phyloP scores from a whole-genome alignment of 2,329 filamentous ascomycete genomes.

The Phoma sp. region DNA sequence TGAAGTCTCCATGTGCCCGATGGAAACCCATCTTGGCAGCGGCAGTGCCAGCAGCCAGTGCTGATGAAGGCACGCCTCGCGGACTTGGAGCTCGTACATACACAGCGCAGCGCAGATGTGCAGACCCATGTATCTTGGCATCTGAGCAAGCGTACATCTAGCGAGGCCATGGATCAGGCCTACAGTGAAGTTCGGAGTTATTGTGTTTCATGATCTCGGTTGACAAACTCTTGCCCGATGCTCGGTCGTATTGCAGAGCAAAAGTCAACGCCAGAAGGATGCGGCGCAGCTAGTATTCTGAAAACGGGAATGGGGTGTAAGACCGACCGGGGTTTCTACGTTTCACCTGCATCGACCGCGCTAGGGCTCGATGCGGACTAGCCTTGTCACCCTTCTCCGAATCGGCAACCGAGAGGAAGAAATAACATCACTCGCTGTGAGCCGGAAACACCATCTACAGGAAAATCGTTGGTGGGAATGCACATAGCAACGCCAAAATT shows the following conservation, averaged over 20 bases:
- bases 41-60: constrained; percentile 1
- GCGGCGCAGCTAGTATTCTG: not conserved
- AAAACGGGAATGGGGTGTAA: not conserved
- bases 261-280: not conserved
- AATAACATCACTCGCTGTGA: no score
- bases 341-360: not conserved
- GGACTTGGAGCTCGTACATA: not conserved
- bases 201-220: not conserved
- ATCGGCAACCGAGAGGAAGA: not conserved
- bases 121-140: constrained; percentile 1
- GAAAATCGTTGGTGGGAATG: no score
- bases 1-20: not conserved
- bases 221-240: no score
- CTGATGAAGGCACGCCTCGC: constrained; percentile 1
- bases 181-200: not conserved
- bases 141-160: not conserved
- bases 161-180: not conserved
- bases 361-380: not conserved
- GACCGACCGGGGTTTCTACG: not conserved
- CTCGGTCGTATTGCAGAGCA: not conserved
- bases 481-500: no score
- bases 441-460: no score
- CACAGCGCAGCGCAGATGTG: not conserved
- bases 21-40: not conserved
- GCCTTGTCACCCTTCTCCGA: no score